Base-by-base conservation (phyloP, 2,329 filamentous ascomycete species). In the Alternaria triticina region DNA sequence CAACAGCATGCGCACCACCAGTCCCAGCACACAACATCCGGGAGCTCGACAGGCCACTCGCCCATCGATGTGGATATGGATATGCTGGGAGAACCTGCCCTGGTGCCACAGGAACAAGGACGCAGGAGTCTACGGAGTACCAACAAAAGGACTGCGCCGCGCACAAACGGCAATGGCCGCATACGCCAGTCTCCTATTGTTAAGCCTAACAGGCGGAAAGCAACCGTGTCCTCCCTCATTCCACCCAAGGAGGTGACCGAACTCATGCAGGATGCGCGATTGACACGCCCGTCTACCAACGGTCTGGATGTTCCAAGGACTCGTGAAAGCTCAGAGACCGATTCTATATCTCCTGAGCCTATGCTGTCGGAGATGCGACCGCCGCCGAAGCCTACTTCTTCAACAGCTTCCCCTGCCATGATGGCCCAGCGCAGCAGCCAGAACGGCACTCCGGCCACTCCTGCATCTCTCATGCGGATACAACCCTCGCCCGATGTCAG, bases 401-500 rank as follows among this genome's bases (percentile, higher is more conserved):
- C 87, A 20, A 87, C 84, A 69, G 88, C 88, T 59, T 94, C 91
- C 4, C 90, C 91, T 10, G 89, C 89, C 62, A 87, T 93, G 20
- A 82, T 83, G 55, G 85, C 89, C 25, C 76, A 80, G 33, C 70
- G 70, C 30, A 74, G 76, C 82, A 56, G 61, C 33, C 69, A 72
- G 57, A 68, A 69, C 9, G 61, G 79, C 1, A 75, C 75, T 17
- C 80, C 56, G 11, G 94, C 93, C 2, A 97, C 94, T 0, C 94
- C 94, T 1, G 93, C 94, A 9, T 97, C 94, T 7, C 82, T 97
- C 62, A 97, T 97, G 91, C 79, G 80, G 44, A 75, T 82, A 22
- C 75, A 80, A n/a, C 75, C 78, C 20, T 79, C 78, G 9, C 77
- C 78, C 9, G 72, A 70, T n/a, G 78, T 79, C 57, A 68, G 68